Evolutionary conservation across 208 protist species (phyloP).

Genomic region (Leishmania gerbilli): DNA sequence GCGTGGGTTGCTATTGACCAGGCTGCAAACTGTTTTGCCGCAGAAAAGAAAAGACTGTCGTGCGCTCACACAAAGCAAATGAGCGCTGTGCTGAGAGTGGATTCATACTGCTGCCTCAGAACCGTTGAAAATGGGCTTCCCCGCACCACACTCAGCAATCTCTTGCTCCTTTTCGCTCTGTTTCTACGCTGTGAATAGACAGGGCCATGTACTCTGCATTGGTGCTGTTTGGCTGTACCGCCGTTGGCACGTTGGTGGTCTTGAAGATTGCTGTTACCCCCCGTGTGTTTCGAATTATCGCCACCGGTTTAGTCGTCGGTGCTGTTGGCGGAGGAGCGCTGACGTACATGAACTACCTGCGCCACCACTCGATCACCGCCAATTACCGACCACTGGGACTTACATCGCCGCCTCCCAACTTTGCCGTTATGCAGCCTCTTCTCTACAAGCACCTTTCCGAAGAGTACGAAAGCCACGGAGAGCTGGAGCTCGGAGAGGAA

Average conservation of each 20-base stretch:
- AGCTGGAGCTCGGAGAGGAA: slow-evolving; percentile 68
- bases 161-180: slow-evolving; percentile 1
- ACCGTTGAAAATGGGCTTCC: not conserved
- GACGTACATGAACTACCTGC: slow-evolving; percentile 51
- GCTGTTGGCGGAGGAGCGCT: slow-evolving; percentile 39
- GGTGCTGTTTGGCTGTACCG: slow-evolving; percentile 39
- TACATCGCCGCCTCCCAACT: slow-evolving; percentile 45
- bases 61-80: not conserved
- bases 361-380: slow-evolving; percentile 56
- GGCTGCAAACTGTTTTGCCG: not conserved
- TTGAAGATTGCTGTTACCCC: slow-evolving; percentile 45
- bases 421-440: slow-evolving; percentile 39
- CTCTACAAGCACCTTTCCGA: slow-evolving; percentile 62
- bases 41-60: not conserved
- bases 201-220: slow-evolving; percentile 34
- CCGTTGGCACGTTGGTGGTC: slow-evolving; percentile 32
- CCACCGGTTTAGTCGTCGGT: slow-evolving; percentile 36
- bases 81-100: not conserved
- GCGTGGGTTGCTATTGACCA: not conserved
- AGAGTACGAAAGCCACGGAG: slow-evolving; percentile 62
- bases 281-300: slow-evolving; percentile 41
- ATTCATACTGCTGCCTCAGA: not conserved
- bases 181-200: not conserved
- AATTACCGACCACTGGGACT: slow-evolving; percentile 41
- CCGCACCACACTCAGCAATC: not conserved